Conservation (phyloP, 176 grass and related monocot species). For the Microstegium vimineum region DNA sequence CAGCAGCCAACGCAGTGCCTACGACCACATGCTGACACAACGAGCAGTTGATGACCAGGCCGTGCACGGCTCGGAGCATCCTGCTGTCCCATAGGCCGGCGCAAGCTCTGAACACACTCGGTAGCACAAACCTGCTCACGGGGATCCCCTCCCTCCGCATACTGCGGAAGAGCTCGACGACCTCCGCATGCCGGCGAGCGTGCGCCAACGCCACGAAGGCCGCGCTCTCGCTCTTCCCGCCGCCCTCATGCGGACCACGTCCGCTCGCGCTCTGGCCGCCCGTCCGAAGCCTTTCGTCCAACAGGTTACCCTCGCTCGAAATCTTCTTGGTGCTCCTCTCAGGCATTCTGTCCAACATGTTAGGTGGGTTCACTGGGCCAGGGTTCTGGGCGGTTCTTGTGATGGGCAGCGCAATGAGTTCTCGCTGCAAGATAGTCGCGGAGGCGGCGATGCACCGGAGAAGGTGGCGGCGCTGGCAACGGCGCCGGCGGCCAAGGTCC, state of each 20-base stretch:
- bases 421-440: slow-evolving; percentile 12
- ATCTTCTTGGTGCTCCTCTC: background rate
- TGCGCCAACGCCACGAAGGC: slow-evolving; percentile 42
- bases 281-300: background rate
- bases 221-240: slow-evolving; percentile 36
- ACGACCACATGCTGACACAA: slow-evolving; percentile 39
- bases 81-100: background rate
- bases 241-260: background rate
- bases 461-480: background rate
- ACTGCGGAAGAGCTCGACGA: slow-evolving; percentile 36
- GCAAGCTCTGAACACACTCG: slow-evolving; percentile 54
- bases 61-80: slow-evolving; percentile 35
- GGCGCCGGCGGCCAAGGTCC: background rate
- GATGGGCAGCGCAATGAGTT: background rate
- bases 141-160: slow-evolving; percentile 24
- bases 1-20: slow-evolving; percentile 36
- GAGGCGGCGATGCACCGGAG: slow-evolving; percentile 14
- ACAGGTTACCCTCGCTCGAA: background rate
- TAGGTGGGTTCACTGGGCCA: background rate
- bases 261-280: background rate
- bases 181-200: slow-evolving; percentile 30
- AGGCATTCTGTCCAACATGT: slow-evolving; percentile 27
- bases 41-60: slow-evolving; percentile 37
- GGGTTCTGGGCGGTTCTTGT: background rate
- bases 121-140: slow-evolving; percentile 40